phyloP scores from a whole-genome alignment of 345 rosid species.

The Brassica incana region DNA sequence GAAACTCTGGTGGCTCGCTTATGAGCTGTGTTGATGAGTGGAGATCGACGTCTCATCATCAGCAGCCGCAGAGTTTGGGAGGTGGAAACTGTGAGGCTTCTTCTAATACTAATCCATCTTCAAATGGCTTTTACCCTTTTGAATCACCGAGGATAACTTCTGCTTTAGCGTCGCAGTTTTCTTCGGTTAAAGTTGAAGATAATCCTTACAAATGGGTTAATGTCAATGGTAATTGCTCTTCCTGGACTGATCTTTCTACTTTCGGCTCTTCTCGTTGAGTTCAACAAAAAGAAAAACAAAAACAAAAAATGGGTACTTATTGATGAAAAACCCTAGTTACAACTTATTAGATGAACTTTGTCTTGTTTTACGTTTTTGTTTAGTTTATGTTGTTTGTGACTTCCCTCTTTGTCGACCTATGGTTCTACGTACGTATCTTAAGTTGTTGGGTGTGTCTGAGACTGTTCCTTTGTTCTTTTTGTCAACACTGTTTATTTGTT shows the following conservation, averaged over 20 bases:
- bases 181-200: slow-evolving; percentile 43
- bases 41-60: slow-evolving; percentile 20
- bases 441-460: slow-evolving; percentile 22
- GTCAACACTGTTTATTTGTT: slow-evolving; percentile 9
- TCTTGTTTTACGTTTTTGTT: slow-evolving; percentile 9
- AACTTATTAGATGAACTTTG: slow-evolving; percentile 23
- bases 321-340: slow-evolving; percentile 28
- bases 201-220: slow-evolving; percentile 42
- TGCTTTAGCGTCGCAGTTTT: slow-evolving; percentile 37
- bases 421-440: slow-evolving; percentile 13
- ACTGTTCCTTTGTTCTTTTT: slow-evolving; percentile 27
- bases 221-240: slow-evolving; percentile 35
- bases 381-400: slow-evolving; percentile 14
- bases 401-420: slow-evolving; percentile 3
- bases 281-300: neutral
- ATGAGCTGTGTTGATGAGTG: slow-evolving; percentile 36
- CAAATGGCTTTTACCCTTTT: slow-evolving; percentile 37
- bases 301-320: slow-evolving; percentile 18
- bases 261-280: slow-evolving; percentile 40
- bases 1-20: slow-evolving; percentile 32
- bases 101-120: slow-evolving; percentile 20
- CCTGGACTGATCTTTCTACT: slow-evolving; percentile 41
- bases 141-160: slow-evolving; percentile 34
- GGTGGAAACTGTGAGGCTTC: slow-evolving; percentile 33
- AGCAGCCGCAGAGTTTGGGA: slow-evolving; percentile 14